Evolutionary conservation across 306 rosid species (phyloP).

Genomic region (Cicer arietinum): DNA sequence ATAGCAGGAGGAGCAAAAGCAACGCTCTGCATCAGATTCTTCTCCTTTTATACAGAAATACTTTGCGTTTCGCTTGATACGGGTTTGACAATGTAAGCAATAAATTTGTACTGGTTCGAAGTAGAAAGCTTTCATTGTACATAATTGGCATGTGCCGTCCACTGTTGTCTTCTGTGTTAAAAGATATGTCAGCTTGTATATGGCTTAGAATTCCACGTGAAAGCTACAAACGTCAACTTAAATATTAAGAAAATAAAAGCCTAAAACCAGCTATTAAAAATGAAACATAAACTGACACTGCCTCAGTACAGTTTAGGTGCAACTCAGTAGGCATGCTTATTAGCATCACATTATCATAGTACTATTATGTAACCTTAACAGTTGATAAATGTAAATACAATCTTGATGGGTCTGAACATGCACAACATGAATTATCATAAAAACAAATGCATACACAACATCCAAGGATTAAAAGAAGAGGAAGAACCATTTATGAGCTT

Average conservation of each 20-base stretch:
- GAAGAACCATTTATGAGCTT: too few relatives aligned
- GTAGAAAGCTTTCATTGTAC: conserved; percentile 42
- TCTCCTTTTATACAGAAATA: conserved; percentile 49
- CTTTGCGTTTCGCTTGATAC: conserved; percentile 40
- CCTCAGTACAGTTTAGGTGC: too few relatives aligned
- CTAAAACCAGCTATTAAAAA: too few relatives aligned
- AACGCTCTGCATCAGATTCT: conserved; percentile 39
- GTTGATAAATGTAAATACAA: neutral
- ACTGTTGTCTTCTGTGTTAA: conserved; percentile 44
- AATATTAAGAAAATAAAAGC: neutral
- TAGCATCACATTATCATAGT: too few relatives aligned
- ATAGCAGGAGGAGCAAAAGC: conserved; percentile 57
- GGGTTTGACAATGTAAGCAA: conserved; percentile 49
- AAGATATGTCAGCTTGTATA: conserved; percentile 34
- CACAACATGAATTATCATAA: too few relatives aligned
- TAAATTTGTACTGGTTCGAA: conserved; percentile 48
- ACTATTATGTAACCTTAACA: too few relatives aligned
- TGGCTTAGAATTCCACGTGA: neutral
- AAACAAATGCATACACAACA: too few relatives aligned
- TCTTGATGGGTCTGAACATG: neutral
- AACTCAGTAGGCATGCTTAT: too few relatives aligned
- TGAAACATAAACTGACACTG: too few relatives aligned
- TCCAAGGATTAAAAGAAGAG: neutral
- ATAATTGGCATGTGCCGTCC: conserved; percentile 56
- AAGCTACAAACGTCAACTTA: too few relatives aligned